phyloP scores from a whole-genome alignment of 2,329 filamentous ascomycete genomes.

The Sporothrix schenckii region DNA sequence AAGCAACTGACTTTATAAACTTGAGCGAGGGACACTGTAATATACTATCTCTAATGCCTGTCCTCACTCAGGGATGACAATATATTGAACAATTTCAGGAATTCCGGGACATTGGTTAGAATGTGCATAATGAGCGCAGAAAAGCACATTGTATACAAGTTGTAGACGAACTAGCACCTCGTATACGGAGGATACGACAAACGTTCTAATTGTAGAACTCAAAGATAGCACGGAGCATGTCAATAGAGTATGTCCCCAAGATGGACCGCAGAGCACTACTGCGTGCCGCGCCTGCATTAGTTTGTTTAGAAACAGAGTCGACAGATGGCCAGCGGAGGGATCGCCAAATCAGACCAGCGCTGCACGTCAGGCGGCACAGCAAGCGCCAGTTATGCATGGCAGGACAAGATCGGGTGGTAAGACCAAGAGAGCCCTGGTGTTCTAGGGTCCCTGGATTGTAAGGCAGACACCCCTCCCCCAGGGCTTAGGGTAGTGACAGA shows the following conservation, averaged over 20 bases:
- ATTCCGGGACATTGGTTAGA: no score
- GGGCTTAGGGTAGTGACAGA: not conserved
- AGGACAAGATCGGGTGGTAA: not conserved
- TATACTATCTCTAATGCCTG: not conserved
- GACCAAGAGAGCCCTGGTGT: not conserved
- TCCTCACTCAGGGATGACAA: no score
- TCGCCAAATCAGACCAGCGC: conserved; percentile 8
- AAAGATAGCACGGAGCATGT: no score
- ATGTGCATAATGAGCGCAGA: not conserved
- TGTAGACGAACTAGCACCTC: not conserved
- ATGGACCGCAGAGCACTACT: conserved; percentile 5
- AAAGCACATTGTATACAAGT: not conserved
- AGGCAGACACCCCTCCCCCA: not conserved
- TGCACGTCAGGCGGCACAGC: conserved; percentile 7
- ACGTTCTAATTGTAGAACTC: not conserved
- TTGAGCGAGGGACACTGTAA: not conserved
- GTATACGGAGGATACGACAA: no score
- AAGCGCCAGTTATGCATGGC: conserved; percentile 12
- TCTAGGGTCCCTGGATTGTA: no score
- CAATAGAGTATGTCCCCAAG: not conserved
- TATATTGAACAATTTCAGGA: no score
- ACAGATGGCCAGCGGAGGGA: not conserved
- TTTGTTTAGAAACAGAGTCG: not conserved
- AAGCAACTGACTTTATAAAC: not conserved
- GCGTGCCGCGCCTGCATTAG: conserved; percentile 24